Evolutionary conservation across 192 early-diverging fungal species (phyloP), one percentile per base, ranked within the genome.

Genomic region (Funneliformis geosporum): DNA sequence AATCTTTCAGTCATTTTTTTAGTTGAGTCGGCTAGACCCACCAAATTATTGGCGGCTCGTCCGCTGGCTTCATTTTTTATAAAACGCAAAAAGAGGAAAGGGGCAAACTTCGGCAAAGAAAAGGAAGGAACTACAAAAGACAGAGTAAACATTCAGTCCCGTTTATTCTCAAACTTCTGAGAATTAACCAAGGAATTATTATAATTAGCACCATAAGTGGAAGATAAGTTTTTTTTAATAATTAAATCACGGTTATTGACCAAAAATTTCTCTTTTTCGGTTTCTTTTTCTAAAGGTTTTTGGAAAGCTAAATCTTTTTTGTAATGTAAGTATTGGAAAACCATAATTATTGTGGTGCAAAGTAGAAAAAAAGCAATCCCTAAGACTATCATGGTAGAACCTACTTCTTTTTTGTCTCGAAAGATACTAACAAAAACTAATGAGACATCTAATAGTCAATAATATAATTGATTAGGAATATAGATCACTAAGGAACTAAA

Each of bases 1-100:
- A 55, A 2, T 46, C 71, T 73, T 28, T 73, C 71, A 23, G 25
- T 73, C 46, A 44, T 42, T 40, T 73, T 73, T 47, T 73, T 73
- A 8, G 4, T 7, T 11, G 39, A 3, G 18, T 42, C 39, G 12
- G 44, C 27, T 14, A 16, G 3, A 11, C 33, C 40, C 1, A 72
- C 2, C n/a, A 40, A 8, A 8, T 18, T 72, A 2, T 44, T 12
- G n/a, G 70, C 70, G 10, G 40, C 16, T 2, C 43, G 40, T n/a
- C n/a, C n/a, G n/a, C n/a, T n/a, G 44, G 28, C 27, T 5, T 23
- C 14, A 11, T 72, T 39, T 12, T 16, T 42, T 23, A 72, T n/a
- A 72, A 73, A 44, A 43, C 43, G 70, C 0, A 73, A 46, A 50
- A 73, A 73, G 47, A 73, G 0, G 14, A 46, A 73, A 2, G 10